A percentile compares a stretch with the other conserved stretches of the same genome.
Conservation (phyloP, 306 rosid species). For the Prunus fruticosa region DNA sequence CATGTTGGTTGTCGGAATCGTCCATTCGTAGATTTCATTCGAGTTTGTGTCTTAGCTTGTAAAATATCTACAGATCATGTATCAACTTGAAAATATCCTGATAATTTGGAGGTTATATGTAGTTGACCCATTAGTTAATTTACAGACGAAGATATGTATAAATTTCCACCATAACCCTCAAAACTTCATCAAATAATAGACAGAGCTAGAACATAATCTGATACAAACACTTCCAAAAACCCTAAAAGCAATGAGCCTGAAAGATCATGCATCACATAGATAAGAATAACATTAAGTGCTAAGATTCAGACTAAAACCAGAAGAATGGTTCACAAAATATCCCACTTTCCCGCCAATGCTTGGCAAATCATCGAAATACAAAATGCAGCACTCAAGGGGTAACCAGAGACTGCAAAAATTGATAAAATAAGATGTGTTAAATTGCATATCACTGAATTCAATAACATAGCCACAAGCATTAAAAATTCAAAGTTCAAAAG, state of each 20-base stretch:
- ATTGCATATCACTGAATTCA: background rate
- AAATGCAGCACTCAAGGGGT: slow-evolving; percentile 69
- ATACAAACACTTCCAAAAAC: background rate
- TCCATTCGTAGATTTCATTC: too few species aligned
- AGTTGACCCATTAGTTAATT: slow-evolving; percentile 27
- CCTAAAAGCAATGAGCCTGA: background rate
- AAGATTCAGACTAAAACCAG: background rate
- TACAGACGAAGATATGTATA: background rate
- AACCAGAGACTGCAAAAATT: slow-evolving; percentile 53
- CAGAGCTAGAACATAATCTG: background rate
- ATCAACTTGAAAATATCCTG: too few species aligned
- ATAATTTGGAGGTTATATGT: too few species aligned
- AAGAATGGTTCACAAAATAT: slow-evolving; percentile 37
- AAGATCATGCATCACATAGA: background rate
- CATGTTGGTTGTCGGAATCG: too few species aligned
- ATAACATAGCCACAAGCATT: background rate
- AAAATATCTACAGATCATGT: too few species aligned
- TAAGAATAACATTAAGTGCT: background rate
- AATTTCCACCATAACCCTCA: background rate
- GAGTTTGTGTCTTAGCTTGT: too few species aligned
- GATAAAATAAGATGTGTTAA: too few species aligned
- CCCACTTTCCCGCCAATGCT: slow-evolving; percentile 59
- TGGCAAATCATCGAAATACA: slow-evolving; percentile 56
- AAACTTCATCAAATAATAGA: background rate
- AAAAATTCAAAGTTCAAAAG: too few species aligned